Evolutionary conservation across 2,329 filamentous ascomycete genomes (phyloP), one percentile per base, ranked within the genome.

Genomic region (Tolypocladium sp.): DNA sequence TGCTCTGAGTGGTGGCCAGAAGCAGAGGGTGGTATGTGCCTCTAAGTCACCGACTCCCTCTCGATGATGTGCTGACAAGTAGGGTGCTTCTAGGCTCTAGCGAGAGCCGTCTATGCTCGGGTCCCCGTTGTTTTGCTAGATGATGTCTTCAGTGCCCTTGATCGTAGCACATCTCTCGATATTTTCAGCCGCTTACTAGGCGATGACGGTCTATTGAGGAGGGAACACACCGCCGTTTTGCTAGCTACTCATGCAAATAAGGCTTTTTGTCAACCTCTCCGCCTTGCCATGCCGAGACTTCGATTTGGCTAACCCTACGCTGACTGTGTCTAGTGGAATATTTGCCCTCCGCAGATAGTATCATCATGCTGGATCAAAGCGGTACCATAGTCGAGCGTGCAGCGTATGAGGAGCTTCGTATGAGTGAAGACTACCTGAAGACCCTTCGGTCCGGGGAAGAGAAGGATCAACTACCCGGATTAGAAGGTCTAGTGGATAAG

Each of bases 1-100:
- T 22, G 68, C 67, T 4, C 62, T 76, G 8, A 74, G 71, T 37
- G 75, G 74, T 15, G 75, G 75, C 4, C 74, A 76, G 55, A 62
- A 63, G 55, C 66, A 70, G 41, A 65, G 72, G 33, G 61, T 71
- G 9, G 63, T 65, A 40, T 71, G 77, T 56, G 70, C 20, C 35
- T 25, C 20, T 12, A 7, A 52, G 10, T 30, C 35, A n/a, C 10
- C 5, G 37, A 25, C 30, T 35, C 22, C 22, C 13, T 35, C 22
- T 22, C 7, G 49, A 13, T n/a, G 7, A 3, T 10, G n/a, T 38
- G 27, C 30, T 42, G 22, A 52, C 37, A 10, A 56, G 8, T 17
- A 13, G 17, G 17, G 8, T 41, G 25, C 22, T 53, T 5, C 38
- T 22, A 58, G 57, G 46, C 57, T 20, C 53, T 61, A 25, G 59